Evolutionary conservation across 176 grass and related monocot species (phyloP), one percentile per base, ranked within the genome.

Genomic region (Lolium rigidum): DNA sequence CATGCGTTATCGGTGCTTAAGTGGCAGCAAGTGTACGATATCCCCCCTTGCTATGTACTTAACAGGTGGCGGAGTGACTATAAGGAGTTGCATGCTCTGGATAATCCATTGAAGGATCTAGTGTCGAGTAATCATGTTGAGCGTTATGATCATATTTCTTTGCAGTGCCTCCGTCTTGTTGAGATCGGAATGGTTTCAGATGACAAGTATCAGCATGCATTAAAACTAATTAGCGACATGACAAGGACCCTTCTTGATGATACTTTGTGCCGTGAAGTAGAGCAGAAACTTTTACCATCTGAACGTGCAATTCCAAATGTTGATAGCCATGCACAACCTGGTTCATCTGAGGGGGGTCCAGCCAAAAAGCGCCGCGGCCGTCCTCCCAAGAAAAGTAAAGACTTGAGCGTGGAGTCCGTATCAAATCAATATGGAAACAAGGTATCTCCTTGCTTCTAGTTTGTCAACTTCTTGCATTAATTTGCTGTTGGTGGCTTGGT

Each of bases 311-410:
- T 83, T 70, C 73, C 44, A 44, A 87, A 81, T 84, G 93, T 81
- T 78, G 93, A 87, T 55, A 79, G 39, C 85, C 88, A 95, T 52
- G 38, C 81, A 60, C 88, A 89, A 7, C 79, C 68, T 65, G 90
- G 88, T 86, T 86, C 79, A 15, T 81, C 78, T n/a, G 93, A 95
- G 58, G 88, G 90, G 10, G 86, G 82, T 22, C 62, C 89, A 81
- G 43, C 88, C 20, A 80, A 83, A 78, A 95, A 92, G 66, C 93
- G 90, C 22, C 84, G 93, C 6, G 88, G 93, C n/a, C 93, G 93
- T 43, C 93, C 93, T 84, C 90, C 93, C 28, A 92, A 90, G 70
- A 95, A 89, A 79, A 89, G 77, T 59, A 95, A 92, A 90, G 90
- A 95, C 55, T 81, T 85, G 80, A 85, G 76, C 31, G 3, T 78